Evolutionary conservation across 1,284 basidiomycete species (phyloP).

Genomic region (Rhodofomes roseus): DNA sequence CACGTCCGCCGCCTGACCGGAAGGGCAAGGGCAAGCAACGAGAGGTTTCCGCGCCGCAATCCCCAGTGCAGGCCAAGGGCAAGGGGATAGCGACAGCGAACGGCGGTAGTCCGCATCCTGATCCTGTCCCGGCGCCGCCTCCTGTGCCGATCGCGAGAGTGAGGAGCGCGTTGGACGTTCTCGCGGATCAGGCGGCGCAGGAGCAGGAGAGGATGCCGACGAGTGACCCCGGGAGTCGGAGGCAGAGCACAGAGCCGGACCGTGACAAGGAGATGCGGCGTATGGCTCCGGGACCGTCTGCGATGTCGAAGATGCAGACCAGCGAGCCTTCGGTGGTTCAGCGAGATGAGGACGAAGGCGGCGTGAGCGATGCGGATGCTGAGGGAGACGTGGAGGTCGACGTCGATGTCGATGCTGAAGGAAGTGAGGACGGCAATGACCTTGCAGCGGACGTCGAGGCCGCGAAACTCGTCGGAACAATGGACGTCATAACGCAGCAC

Average conservation of each 20-base stretch:
- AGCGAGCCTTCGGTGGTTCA: neutral
- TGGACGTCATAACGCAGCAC: neutral
- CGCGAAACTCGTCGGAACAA: neutral
- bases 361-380: neutral
- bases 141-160: slow-evolving; percentile 10
- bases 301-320: neutral
- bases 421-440: neutral
- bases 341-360: neutral
- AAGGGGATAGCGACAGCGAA: neutral
- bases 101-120: neutral
- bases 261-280: neutral
- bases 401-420: neutral
- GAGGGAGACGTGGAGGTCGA: neutral
- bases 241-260: slow-evolving; percentile 6
- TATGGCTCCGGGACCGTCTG: neutral
- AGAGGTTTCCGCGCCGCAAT: neutral
- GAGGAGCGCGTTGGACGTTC: slow-evolving; percentile 54
- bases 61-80: neutral
- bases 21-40: slow-evolving; percentile 4
- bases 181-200: slow-evolving; percentile 66
- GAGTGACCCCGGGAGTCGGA: neutral
- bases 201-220: slow-evolving; percentile 25
- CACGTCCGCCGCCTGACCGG: neutral
- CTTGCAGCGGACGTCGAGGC: neutral
- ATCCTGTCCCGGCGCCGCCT: neutral